Percentiles rank a stretch among this genome's conserved stretches.
phyloP scores from a whole-genome alignment of 1,284 basidiomycete genomes.

The Ceratobasidium sp. region DNA sequence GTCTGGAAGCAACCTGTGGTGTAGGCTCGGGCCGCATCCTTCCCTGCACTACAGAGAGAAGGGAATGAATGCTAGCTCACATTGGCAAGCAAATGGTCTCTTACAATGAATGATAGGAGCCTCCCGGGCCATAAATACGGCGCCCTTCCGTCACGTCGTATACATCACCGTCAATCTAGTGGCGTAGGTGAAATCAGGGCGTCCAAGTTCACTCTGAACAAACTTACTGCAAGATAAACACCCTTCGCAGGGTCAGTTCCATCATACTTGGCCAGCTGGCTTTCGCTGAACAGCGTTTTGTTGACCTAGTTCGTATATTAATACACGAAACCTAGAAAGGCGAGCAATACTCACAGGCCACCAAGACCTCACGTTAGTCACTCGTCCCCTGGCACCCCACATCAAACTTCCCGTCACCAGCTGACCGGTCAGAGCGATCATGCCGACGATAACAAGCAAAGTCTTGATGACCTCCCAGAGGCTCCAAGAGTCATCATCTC shows the following conservation, averaged over 20 bases:
- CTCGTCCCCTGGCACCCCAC: conserved; percentile 81
- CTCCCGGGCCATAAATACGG: conserved; percentile 90
- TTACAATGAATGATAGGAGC: conserved; percentile 85
- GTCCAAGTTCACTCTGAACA: conserved; percentile 48
- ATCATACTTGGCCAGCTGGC: conserved; percentile 78
- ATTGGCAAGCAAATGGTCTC: conserved; percentile 54
- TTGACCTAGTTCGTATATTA: conserved; percentile 62
- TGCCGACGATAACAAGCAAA: conserved; percentile 69
- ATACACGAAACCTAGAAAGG: conserved; percentile 49
- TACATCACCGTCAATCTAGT: conserved; percentile 90
- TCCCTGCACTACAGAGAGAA: conserved; percentile 74
- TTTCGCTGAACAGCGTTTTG: conserved; percentile 81
- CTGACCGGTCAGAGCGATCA: conserved; percentile 74
- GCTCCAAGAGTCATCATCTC: conserved; percentile 71
- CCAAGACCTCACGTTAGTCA: conserved; percentile 70
- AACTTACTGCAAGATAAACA: conserved; percentile 85
- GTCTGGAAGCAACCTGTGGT: conserved; percentile 92
- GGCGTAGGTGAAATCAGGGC: not conserved
- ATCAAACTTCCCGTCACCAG: conserved; percentile 85
- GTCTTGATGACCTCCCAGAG: conserved; percentile 74
- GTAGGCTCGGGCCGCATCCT: conserved; percentile 90
- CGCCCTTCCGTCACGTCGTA: conserved; percentile 88
- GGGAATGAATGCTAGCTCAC: conserved; percentile 28
- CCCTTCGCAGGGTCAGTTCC: conserved; percentile 79
- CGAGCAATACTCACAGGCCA: conserved; percentile 67